Conservation (phyloP, 2,329 filamentous ascomycete genomes). For the Alternaria sp. region DNA sequence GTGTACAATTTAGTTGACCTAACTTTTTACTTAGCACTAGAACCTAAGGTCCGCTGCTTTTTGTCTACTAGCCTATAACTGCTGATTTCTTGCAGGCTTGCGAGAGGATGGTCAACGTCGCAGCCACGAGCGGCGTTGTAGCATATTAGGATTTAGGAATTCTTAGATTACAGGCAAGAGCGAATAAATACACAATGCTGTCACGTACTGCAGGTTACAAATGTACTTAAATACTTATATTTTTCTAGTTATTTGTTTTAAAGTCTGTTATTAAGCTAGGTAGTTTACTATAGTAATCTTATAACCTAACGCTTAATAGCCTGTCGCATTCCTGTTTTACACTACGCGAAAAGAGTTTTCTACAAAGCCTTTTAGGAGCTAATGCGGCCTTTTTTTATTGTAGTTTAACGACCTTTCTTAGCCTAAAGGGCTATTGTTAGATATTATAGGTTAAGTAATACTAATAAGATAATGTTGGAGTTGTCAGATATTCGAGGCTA, state of each 20-base stretch:
- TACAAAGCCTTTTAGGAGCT: not conserved
- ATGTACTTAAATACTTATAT: slow-evolving; percentile 1
- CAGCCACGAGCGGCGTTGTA: slow-evolving; percentile 1
- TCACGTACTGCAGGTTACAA: not conserved
- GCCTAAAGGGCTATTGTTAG: too few species aligned
- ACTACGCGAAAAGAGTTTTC: not conserved
- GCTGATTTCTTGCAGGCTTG: not conserved
- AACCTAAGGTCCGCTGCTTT: not conserved
- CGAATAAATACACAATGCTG: not conserved
- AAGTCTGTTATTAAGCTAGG: not conserved
- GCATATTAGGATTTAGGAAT: not conserved
- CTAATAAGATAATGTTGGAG: too few species aligned
- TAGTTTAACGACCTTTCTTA: too few species aligned
- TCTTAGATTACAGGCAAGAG: not conserved
- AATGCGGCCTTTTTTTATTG: not conserved
- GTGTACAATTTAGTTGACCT: not conserved
- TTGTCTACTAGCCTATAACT: not conserved
- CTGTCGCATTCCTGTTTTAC: not conserved
- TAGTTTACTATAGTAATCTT: not conserved
- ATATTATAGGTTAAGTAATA: too few species aligned
- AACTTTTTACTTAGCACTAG: not conserved
- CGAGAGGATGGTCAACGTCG: not conserved
- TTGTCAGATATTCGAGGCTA: too few species aligned
- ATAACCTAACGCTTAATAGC: not conserved
- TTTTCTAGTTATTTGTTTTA: not conserved